phyloP scores from a whole-genome alignment of 768 basidiomycete genomes.

The Tubosaeta sp. region DNA sequence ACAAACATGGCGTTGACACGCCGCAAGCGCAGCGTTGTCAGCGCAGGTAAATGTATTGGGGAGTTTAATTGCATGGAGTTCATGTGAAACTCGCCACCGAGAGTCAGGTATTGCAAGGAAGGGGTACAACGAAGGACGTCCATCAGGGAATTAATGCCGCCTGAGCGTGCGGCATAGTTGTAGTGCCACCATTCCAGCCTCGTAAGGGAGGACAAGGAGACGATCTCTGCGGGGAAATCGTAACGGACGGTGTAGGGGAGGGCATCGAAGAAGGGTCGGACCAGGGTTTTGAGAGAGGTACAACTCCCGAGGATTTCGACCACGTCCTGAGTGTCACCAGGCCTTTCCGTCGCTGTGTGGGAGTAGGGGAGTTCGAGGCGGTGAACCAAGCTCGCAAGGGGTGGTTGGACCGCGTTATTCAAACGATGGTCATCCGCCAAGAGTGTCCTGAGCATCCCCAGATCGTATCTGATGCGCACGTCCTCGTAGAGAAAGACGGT shows the following conservation, averaged over 20 bases:
- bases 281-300: slow-evolving; percentile 48
- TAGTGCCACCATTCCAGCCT: slow-evolving; percentile 71
- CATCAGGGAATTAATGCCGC: slow-evolving; percentile 60
- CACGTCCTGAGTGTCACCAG: slow-evolving; percentile 29
- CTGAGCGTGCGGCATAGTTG: slow-evolving; percentile 50
- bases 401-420: slow-evolving; percentile 14
- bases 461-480: slow-evolving; percentile 37
- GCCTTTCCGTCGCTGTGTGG: slow-evolving; percentile 41
- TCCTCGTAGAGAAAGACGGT: slow-evolving; percentile 51
- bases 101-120: slow-evolving; percentile 52
- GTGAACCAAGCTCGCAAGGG: slow-evolving; percentile 39
- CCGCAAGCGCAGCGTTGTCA: slow-evolving; percentile 53
- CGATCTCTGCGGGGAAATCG: slow-evolving; percentile 47
- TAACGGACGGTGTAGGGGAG: slow-evolving; percentile 35
- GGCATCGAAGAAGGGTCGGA: slow-evolving; percentile 39
- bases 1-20: slow-evolving; percentile 48
- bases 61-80: slow-evolving; percentile 15
- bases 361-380: slow-evolving; percentile 58
- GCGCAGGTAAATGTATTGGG: slow-evolving; percentile 37
- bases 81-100: slow-evolving; percentile 44
- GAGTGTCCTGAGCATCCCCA: slow-evolving; percentile 29
- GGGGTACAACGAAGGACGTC: slow-evolving; percentile 51
- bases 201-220: slow-evolving; percentile 47
- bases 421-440: slow-evolving; percentile 16
- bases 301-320: slow-evolving; percentile 49